Conservation (phyloP, 768 basidiomycete species). For the Kondoa subrosea region DNA sequence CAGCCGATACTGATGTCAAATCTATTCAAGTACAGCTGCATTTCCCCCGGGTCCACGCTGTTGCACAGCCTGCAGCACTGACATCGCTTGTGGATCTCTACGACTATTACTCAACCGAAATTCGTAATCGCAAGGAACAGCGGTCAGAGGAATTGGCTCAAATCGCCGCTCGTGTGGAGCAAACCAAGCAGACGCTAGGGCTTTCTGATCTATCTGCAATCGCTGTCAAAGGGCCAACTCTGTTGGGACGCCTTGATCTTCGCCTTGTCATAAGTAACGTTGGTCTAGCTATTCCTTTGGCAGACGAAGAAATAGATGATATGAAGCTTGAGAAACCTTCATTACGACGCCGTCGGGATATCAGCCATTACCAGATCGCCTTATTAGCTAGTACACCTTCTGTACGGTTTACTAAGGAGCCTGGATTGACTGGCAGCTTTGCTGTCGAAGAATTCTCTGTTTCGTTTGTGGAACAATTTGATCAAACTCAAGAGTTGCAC, state of each 20-base stretch:
- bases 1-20: slow-evolving; percentile 1
- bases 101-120: slow-evolving; percentile 57
- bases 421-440: neutral
- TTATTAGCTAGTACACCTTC: slow-evolving; percentile 29
- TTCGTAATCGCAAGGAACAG: slow-evolving; percentile 54
- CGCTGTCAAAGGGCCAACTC: slow-evolving; percentile 21
- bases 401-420: slow-evolving; percentile 12
- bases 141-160: slow-evolving; percentile 59
- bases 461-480: neutral
- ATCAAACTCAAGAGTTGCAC: neutral
- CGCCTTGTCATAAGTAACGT: slow-evolving; percentile 41
- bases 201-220: slow-evolving; percentile 9
- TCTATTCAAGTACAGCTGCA: slow-evolving; percentile 36
- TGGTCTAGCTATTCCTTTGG: slow-evolving; percentile 79
- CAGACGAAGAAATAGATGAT: slow-evolving; percentile 40
- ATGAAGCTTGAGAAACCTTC: neutral
- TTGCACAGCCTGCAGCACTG: slow-evolving; percentile 85
- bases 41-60: slow-evolving; percentile 67
- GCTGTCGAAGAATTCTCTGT: neutral
- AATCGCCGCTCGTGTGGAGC: slow-evolving; percentile 49
- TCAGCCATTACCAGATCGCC: no score
- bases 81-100: slow-evolving; percentile 76
- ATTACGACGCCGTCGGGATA: no score
- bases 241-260: slow-evolving; percentile 34
- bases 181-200: slow-evolving; percentile 61